Evolutionary conservation across 495 filamentous ascomycete genomes (phyloP).

Genomic region (Terfezia boudieri): DNA sequence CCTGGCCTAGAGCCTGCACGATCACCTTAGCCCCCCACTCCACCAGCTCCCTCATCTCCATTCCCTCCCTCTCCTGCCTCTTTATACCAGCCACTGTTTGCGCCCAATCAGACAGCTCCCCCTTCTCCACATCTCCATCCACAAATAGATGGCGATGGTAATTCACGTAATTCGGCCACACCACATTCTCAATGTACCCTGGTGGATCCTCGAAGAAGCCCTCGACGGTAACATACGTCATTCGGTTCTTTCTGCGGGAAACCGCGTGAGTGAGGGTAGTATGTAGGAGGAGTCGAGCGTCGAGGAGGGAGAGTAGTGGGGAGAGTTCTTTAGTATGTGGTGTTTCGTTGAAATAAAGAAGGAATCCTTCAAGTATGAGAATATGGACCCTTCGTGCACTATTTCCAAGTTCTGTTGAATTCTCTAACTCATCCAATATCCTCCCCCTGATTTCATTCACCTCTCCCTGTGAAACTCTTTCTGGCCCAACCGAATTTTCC

Average conservation of each 20-base stretch:
- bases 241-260: not conserved
- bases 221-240: slow-evolving; percentile 20
- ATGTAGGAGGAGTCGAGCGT: not conserved
- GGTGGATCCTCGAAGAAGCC: slow-evolving; percentile 90
- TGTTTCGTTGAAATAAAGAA: not conserved
- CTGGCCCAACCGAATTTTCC: not conserved
- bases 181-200: slow-evolving; percentile 80
- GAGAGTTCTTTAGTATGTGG: not conserved
- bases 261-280: not conserved
- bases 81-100: not conserved
- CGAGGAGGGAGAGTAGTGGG: not conserved
- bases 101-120: not conserved
- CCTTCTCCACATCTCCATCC: slow-evolving; percentile 35
- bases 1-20: not conserved
- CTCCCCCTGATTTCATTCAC: not conserved
- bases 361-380: not conserved
- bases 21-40: not conserved
- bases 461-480: not conserved
- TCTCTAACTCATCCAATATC: not conserved
- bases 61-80: not conserved
- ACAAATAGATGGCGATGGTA: slow-evolving; percentile 58
- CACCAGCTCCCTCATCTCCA: not conserved
- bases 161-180: slow-evolving; percentile 80
- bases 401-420: not conserved
- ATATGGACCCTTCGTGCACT: not conserved